A percentile compares a stretch with the other conserved stretches of the same genome.
phyloP scores from a whole-genome alignment of 768 basidiomycete genomes.

The Auriculariales sp. region DNA sequence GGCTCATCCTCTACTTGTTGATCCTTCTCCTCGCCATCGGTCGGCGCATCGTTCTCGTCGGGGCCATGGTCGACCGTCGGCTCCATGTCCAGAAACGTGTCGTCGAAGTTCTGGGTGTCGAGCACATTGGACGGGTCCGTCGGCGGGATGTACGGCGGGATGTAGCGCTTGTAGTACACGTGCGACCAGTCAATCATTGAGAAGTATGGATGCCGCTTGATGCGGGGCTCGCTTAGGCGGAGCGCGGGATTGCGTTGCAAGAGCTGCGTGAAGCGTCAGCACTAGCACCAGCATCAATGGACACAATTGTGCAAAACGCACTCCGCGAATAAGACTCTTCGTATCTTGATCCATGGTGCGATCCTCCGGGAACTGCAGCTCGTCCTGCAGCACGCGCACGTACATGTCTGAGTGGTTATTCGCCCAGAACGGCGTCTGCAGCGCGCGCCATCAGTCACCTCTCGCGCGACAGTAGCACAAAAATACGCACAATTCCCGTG shows the following conservation, averaged over 20 bases:
- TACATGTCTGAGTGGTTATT: constrained; percentile 94
- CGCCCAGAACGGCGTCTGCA: constrained; percentile 82
- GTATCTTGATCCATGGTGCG: constrained; percentile 89
- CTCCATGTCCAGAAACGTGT: constrained; percentile 91
- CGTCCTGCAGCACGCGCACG: constrained; percentile 79
- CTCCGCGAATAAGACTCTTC: constrained; percentile 87
- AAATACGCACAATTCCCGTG: constrained; percentile 71
- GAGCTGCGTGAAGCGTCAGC: constrained; percentile 32
- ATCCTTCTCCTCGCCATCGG: constrained; percentile 10
- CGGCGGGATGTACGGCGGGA: constrained; percentile 87
- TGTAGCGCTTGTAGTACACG: constrained; percentile 89
- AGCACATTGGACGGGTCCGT: constrained; percentile 84
- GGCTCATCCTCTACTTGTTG: constrained; percentile 15
- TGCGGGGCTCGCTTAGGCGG: constrained; percentile 81
- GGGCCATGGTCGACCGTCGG: constrained; percentile 55
- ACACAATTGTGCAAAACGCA: constrained; percentile 24
- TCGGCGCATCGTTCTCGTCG: constrained; percentile 30
- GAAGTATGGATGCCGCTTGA: constrained; percentile 92
- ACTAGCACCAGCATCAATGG: not conserved
- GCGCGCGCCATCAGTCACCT: constrained; percentile 7
- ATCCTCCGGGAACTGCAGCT: constrained; percentile 80
- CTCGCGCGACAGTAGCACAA: constrained; percentile 8
- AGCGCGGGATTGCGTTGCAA: constrained; percentile 86
- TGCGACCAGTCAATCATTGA: constrained; percentile 92
- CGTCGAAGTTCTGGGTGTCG: constrained; percentile 97